These are phyloP conservation scores for Trichoderma cornu-damae DNA, from an alignment of 2,329 filamentous ascomycete species.

Conservation along the genomic window DNA sequence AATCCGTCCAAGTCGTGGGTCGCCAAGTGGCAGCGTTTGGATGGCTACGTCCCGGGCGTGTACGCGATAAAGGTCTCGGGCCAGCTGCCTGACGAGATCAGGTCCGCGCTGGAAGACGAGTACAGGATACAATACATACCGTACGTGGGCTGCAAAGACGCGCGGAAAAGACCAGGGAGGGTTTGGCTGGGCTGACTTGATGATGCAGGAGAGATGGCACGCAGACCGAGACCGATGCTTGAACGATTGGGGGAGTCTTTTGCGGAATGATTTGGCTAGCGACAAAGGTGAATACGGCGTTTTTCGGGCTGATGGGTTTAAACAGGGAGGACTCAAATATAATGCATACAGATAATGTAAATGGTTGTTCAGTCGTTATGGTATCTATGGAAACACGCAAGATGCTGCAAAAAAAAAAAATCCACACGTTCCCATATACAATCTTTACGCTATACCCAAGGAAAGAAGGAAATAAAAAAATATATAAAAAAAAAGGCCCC, in stretches of 20 bases:
- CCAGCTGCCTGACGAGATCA: conserved; percentile 62
- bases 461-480: too few relatives aligned
- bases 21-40: conserved; percentile 90
- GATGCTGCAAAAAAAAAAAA: not conserved
- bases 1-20: conserved; percentile 88
- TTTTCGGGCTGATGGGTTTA: conserved; percentile 22
- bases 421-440: not conserved
- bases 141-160: conserved; percentile 39
- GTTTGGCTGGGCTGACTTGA: conserved; percentile 26
- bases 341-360: too few relatives aligned
- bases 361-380: conserved; percentile 11
- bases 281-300: conserved; percentile 33
- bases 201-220: conserved; percentile 50
- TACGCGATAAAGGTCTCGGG: conserved; percentile 96
- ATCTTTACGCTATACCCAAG: not conserved
- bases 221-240: conserved; percentile 45
- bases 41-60: conserved; percentile 79
- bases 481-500: conserved; percentile 6
- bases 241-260: not conserved
- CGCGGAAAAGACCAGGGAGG: conserved; percentile 9
- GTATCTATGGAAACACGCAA: conserved; percentile 18
- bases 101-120: conserved; percentile 57
- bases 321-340: not conserved
- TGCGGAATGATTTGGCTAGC: conserved; percentile 17
- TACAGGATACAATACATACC: conserved; percentile 61